phyloP scores from a whole-genome alignment of 2,329 filamentous ascomycete species.

The Xylaria sp. region DNA sequence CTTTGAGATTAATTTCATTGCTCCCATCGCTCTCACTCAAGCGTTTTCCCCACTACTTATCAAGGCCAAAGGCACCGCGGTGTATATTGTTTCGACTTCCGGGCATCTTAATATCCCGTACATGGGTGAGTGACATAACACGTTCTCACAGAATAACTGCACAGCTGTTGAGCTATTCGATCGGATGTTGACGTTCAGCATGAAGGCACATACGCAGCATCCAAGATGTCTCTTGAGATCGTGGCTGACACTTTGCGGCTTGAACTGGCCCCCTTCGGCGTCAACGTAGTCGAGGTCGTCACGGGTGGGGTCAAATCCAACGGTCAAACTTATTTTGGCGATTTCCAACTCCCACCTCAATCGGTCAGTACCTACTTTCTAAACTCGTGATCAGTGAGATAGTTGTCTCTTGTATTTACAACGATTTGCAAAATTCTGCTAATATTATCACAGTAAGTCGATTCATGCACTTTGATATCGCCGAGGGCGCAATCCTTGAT shows the following conservation, averaged over 20 bases:
- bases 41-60: slow-evolving; percentile 47
- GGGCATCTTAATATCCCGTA: slow-evolving; percentile 45
- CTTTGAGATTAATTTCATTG: slow-evolving; percentile 50
- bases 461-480: not conserved
- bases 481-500: not conserved
- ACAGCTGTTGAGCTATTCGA: not conserved
- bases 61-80: slow-evolving; percentile 46
- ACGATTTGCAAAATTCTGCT: not conserved
- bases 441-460: slow-evolving; percentile 21
- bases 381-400: not conserved
- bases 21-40: slow-evolving; percentile 46
- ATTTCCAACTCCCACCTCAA: slow-evolving; percentile 41
- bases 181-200: not conserved
- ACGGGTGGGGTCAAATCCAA: slow-evolving; percentile 44
- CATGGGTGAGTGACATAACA: slow-evolving; percentile 34
- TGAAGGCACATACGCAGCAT: slow-evolving; percentile 45
- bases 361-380: slow-evolving; percentile 33
- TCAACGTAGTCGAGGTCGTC: slow-evolving; percentile 45
- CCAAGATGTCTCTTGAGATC: slow-evolving; percentile 46
- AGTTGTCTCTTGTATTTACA: not conserved
- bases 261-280: slow-evolving; percentile 46
- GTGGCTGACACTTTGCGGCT: slow-evolving; percentile 46
- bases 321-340: slow-evolving; percentile 46
- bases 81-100: slow-evolving; percentile 45
- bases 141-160: not conserved